These are phyloP conservation scores for Paecilomyces sp. DNA, from an alignment of 2,329 filamentous ascomycete genomes.

Conservation along the genomic window DNA sequence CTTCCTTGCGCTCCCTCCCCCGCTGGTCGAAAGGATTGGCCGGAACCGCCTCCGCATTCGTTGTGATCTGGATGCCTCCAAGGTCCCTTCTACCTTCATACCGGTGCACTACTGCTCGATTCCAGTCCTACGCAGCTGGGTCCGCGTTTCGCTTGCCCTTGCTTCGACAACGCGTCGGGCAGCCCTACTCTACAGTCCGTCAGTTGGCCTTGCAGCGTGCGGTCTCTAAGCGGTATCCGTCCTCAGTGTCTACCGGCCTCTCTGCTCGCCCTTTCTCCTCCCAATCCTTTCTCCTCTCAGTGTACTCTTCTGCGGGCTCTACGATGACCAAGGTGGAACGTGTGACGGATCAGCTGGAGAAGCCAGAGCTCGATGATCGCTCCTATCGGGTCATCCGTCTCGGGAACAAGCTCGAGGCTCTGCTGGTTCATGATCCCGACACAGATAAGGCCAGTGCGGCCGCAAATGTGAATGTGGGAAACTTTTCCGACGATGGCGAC, in stretches of 20 bases:
- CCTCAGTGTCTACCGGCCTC: conserved; percentile 1
- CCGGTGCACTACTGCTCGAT: conserved; percentile 15
- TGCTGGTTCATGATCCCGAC: conserved; percentile 87
- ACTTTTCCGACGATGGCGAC: conserved; percentile 83
- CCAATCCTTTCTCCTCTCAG: conserved; percentile 8
- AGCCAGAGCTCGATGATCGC: conserved; percentile 76
- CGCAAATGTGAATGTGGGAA: conserved; percentile 92
- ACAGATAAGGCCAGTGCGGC: conserved; percentile 96
- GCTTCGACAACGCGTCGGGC: conserved; percentile 7
- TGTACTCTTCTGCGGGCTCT: conserved; percentile 9
- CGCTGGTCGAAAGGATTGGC: not conserved
- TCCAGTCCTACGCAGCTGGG: conserved; percentile 5
- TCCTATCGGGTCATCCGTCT: conserved; percentile 81
- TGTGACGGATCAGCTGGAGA: conserved; percentile 68
- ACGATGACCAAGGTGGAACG: conserved; percentile 31
- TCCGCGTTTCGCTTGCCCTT: conserved; percentile 8
- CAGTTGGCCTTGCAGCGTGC: conserved; percentile 9
- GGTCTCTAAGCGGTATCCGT: conserved; percentile 6
- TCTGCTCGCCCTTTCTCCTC: conserved; percentile 3
- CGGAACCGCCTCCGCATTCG: not conserved
- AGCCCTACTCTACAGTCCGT: conserved; percentile 1
- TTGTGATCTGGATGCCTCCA: conserved; percentile 24
- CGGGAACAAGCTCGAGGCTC: conserved; percentile 77
- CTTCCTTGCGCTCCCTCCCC: not conserved
- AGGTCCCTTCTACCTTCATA: conserved; percentile 23